These are phyloP conservation scores for Rheum nobile DNA, from an alignment of 148 eudicot species.

Conservation along the genomic window DNA sequence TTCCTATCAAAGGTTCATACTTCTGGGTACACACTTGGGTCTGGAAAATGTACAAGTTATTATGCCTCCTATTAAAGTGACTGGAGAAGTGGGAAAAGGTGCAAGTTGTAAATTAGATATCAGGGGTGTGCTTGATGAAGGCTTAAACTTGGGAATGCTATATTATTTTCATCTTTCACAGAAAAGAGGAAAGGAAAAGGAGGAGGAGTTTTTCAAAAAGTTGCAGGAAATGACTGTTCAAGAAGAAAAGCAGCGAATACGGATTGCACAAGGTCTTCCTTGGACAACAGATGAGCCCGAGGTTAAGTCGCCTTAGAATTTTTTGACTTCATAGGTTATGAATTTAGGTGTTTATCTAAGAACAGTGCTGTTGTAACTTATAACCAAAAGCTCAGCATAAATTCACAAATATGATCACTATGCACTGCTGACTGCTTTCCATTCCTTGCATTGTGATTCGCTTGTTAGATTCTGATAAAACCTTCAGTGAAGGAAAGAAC, in stretches of 20 bases:
- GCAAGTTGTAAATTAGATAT: too few species aligned
- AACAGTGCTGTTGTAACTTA: not conserved
- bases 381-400: not conserved
- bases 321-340: not conserved
- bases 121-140: too few species aligned
- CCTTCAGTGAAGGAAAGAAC: conserved; percentile 80
- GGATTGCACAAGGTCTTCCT: conserved; percentile 89
- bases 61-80: not conserved
- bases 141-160: not conserved
- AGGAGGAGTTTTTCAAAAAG: conserved; percentile 74
- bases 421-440: not conserved
- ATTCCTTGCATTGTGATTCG: not conserved
- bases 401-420: not conserved
- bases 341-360: not conserved
- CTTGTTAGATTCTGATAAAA: conserved; percentile 58
- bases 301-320: conserved; percentile 22
- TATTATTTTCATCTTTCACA: conserved; percentile 14
- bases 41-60: not conserved
- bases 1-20: not conserved
- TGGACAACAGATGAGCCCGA: conserved; percentile 94
- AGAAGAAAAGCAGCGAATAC: conserved; percentile 77
- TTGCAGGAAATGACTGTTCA: conserved; percentile 56
- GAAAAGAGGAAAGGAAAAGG: conserved; percentile 83
- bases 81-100: too few species aligned
- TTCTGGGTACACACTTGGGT: not conserved